A percentile compares a stretch with the other conserved stretches of the same genome.
Conservation (phyloP, 2,329 filamentous ascomycete species). For the Paracamarosporium sp. region DNA sequence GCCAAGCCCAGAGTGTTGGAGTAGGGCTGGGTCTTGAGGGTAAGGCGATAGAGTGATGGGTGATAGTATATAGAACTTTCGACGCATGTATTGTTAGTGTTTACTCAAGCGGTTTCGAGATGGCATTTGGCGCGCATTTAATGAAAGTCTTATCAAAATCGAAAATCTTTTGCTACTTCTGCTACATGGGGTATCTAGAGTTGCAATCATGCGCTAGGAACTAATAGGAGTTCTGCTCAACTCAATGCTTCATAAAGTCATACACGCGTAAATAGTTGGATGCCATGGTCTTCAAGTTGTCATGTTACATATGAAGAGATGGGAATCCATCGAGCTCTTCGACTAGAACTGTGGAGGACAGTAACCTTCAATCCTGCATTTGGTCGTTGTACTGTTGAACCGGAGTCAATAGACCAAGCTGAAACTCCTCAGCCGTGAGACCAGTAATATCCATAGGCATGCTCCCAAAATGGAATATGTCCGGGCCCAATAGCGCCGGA, state of each 20-base stretch:
- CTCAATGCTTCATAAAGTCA: neutral
- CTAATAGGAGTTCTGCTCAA: neutral
- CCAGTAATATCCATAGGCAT: constrained; percentile 30
- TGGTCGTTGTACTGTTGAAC: constrained; percentile 34
- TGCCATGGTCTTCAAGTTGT: too few relatives aligned
- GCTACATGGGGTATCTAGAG: constrained; percentile 1
- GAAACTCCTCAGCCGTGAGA: constrained; percentile 27
- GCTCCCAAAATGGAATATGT: constrained; percentile 8
- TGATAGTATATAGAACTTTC: neutral
- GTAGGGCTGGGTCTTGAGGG: neutral
- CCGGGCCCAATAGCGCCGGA: neutral
- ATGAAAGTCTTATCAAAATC: neutral
- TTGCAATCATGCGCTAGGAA: neutral
- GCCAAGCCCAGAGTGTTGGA: constrained; percentile 4
- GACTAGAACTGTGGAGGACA: too few relatives aligned
- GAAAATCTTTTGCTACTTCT: neutral
- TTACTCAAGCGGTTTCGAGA: neutral
- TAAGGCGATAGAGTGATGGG: neutral
- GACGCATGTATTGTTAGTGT: neutral
- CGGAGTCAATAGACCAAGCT: constrained; percentile 21
- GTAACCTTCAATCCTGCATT: neutral
- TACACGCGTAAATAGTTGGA: neutral
- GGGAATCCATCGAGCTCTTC: too few relatives aligned
- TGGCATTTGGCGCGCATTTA: neutral
- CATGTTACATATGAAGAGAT: too few relatives aligned